Evolutionary conservation across 208 protist species (phyloP).

Genomic region (Trypanosoma caninum): DNA sequence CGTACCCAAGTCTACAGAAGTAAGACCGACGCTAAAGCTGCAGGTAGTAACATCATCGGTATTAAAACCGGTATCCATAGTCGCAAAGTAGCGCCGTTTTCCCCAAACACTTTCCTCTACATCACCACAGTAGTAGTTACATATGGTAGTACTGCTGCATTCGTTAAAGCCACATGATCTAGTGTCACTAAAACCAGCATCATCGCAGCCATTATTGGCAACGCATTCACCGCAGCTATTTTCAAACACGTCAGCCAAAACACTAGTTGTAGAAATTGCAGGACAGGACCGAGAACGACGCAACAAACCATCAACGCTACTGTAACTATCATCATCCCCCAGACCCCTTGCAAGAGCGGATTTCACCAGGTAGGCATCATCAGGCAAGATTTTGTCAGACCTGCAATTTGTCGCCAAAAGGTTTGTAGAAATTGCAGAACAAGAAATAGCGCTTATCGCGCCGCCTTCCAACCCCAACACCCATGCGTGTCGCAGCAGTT

Average conservation of each 20-base stretch:
- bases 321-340: constrained; percentile 7
- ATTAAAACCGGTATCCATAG: neutral
- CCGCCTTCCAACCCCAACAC: constrained; percentile 24
- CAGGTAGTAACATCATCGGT: neutral
- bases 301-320: neutral
- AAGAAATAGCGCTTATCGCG: too few species aligned
- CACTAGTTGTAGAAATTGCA: neutral
- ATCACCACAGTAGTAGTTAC: too few species aligned
- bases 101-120: too few species aligned
- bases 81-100: too few species aligned
- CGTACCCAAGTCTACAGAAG: neutral
- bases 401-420: neutral
- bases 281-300: constrained; percentile 23
- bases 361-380: neutral
- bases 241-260: neutral
- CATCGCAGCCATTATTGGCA: neutral
- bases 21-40: neutral
- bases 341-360: constrained; percentile 12
- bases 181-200: too few species aligned
- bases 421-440: neutral
- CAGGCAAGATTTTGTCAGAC: neutral
- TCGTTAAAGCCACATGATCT: too few species aligned
- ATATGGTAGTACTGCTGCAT: too few species aligned
- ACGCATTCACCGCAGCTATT: neutral
- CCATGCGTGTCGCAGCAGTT: constrained; percentile 78